Conservation (phyloP, 1,284 basidiomycete species). For the Fomitiporia mediterranea region DNA sequence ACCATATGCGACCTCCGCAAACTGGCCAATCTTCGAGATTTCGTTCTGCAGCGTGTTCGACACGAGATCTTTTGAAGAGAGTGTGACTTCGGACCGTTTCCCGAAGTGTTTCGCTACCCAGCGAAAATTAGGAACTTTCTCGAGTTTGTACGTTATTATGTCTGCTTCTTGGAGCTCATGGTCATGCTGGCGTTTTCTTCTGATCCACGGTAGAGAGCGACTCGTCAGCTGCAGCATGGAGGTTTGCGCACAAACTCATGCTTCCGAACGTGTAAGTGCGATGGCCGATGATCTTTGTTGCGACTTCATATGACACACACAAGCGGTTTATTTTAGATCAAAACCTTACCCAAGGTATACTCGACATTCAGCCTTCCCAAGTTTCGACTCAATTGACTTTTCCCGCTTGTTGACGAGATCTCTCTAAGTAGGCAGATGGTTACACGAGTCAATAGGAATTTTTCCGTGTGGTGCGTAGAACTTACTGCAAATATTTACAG, state of each 20-base stretch:
- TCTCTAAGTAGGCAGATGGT: too few relatives aligned
- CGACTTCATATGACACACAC: too few relatives aligned
- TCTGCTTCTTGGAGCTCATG: conserved; percentile 9
- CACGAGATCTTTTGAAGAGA: background rate
- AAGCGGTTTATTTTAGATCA: too few relatives aligned
- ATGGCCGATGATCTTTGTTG: too few relatives aligned
- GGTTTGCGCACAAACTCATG: background rate
- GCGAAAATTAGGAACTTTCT: conserved; percentile 23
- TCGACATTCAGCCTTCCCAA: too few relatives aligned
- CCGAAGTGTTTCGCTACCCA: conserved; percentile 18
- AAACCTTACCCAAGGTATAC: too few relatives aligned
- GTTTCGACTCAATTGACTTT: too few relatives aligned
- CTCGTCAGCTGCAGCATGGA: background rate
- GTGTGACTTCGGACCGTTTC: background rate
- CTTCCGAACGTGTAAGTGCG: too few relatives aligned
- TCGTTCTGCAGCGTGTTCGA: background rate
- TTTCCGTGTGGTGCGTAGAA: too few relatives aligned
- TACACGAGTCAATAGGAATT: too few relatives aligned
- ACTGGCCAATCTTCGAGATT: conserved; percentile 21
- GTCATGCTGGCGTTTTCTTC: background rate
- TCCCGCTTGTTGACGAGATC: too few relatives aligned
- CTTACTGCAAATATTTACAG: too few relatives aligned
- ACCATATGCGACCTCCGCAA: conserved; percentile 22
- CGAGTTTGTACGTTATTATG: conserved; percentile 19
- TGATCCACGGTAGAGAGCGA: background rate